phyloP scores from a whole-genome alignment of 2,329 filamentous ascomycete genomes.

The Xylaria sp. region DNA sequence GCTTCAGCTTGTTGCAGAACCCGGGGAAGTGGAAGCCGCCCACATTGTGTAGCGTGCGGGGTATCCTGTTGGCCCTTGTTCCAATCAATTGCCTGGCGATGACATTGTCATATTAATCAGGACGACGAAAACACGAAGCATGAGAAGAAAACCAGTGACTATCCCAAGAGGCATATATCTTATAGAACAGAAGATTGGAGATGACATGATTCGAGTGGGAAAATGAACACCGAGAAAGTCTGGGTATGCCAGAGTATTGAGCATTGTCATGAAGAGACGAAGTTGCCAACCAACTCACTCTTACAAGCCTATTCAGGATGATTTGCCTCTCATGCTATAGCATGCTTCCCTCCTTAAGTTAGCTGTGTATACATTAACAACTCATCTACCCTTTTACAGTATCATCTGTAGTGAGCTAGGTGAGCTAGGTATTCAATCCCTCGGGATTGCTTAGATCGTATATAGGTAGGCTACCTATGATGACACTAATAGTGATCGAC shows the following conservation, averaged over 20 bases:
- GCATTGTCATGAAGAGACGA: not conserved
- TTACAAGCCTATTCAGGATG: not conserved
- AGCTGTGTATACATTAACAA: not conserved
- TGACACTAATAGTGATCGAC: not conserved
- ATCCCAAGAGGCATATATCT: not conserved
- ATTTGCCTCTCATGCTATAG: not conserved
- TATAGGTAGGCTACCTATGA: too few relatives aligned
- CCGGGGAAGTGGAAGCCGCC: slow-evolving; percentile 33
- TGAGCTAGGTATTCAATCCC: too few relatives aligned
- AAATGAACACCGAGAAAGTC: not conserved
- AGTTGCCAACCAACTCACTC: not conserved
- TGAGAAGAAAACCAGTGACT: not conserved
- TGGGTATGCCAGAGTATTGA: not conserved
- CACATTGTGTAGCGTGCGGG: slow-evolving; percentile 33
- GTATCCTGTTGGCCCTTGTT: slow-evolving; percentile 23
- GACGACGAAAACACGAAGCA: not conserved
- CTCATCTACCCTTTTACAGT: not conserved
- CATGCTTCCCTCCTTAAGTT: not conserved
- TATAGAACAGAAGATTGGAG: not conserved
- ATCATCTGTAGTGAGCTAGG: too few relatives aligned
- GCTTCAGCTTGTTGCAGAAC: slow-evolving; percentile 36
- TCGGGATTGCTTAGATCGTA: not conserved
- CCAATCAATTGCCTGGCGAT: not conserved
- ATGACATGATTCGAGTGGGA: not conserved
- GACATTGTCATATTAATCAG: not conserved